Evolutionary conservation across 164 flowering plant species (phyloP).

Genomic region (Tinospora cordifolia): DNA sequence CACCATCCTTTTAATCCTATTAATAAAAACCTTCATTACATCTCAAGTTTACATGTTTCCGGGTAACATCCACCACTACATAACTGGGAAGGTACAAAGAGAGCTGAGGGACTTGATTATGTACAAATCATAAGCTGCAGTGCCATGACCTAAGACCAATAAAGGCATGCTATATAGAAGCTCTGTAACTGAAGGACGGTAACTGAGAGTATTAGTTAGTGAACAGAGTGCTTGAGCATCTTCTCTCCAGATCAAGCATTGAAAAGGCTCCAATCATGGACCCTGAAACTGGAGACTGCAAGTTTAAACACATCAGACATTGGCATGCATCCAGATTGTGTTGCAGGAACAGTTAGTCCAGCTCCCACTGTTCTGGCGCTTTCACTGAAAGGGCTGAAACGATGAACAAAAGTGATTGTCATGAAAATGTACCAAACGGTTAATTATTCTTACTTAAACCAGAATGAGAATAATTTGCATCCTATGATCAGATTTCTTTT

Average conservation of each 20-base stretch:
- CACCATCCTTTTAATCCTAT: not conserved
- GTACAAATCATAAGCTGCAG: not conserved
- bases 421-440: not conserved
- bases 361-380: slow-evolving; percentile 68
- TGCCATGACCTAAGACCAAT: not conserved
- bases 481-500: too few species aligned
- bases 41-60: not conserved
- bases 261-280: slow-evolving; percentile 81
- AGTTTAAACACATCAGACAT: slow-evolving; percentile 63
- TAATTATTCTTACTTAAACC: too few species aligned
- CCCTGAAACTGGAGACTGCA: slow-evolving; percentile 64
- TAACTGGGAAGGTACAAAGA: not conserved
- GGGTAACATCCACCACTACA: too few species aligned
- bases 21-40: not conserved
- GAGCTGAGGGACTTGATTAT: not conserved
- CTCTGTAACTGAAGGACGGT: not conserved
- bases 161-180: not conserved
- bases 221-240: not conserved
- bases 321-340: slow-evolving; percentile 47
- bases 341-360: slow-evolving; percentile 55
- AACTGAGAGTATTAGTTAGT: not conserved
- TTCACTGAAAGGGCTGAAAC: slow-evolving; percentile 65
- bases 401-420: slow-evolving; percentile 9
- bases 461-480: too few species aligned
- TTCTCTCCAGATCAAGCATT: slow-evolving; percentile 22